Evolutionary conservation across 2,329 filamentous ascomycete genomes (phyloP).

Genomic region (Monilinia aucupariae): DNA sequence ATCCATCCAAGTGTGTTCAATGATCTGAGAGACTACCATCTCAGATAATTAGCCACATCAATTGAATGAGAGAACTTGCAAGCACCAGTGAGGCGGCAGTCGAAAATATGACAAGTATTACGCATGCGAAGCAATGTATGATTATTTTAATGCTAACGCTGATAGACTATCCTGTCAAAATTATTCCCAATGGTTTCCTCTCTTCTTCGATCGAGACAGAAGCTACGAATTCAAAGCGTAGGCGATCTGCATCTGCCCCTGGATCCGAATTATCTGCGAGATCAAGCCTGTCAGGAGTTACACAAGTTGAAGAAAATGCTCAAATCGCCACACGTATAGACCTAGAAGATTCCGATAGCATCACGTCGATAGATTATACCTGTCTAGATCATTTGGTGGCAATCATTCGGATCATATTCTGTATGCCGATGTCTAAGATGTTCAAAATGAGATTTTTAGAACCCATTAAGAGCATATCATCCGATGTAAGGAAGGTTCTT

Average conservation of each 20-base stretch:
- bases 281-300: conserved; percentile 18
- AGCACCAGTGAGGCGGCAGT: not conserved
- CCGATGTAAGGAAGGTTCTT: not conserved
- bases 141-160: not conserved
- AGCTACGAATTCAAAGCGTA: not conserved
- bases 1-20: no score
- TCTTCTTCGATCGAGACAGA: not conserved
- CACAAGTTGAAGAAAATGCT: conserved; percentile 18
- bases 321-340: conserved; percentile 3
- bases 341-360: not conserved
- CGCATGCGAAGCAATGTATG: not conserved
- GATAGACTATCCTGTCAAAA: not conserved
- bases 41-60: not conserved
- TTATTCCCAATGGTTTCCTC: not conserved
- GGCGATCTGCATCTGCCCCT: conserved; percentile 12
- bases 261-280: not conserved
- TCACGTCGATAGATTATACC: not conserved
- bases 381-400: not conserved
- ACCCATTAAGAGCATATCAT: not conserved
- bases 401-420: not conserved
- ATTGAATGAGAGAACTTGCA: not conserved
- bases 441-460: not conserved
- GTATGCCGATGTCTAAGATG: not conserved
- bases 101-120: not conserved
- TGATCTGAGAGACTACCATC: not conserved